Percentiles rank a stretch among this genome's conserved stretches.
phyloP scores from a whole-genome alignment of 768 basidiomycete species.

The Paxillus rubicundulus region DNA sequence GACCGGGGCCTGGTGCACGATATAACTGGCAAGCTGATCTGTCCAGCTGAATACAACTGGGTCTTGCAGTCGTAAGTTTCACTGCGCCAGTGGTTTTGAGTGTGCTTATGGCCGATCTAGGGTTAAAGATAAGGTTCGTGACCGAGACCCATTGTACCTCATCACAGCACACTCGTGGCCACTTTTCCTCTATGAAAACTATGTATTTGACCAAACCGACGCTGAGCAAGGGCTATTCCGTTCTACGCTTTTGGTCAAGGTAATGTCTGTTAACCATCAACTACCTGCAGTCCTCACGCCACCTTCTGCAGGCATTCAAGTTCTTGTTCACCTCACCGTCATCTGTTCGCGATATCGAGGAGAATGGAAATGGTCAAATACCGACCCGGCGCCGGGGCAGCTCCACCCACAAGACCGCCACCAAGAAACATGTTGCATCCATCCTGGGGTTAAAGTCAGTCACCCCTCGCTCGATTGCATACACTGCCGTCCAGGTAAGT shows the following conservation, averaged over 20 bases:
- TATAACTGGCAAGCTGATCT: slow-evolving; percentile 7
- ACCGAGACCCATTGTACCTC: not conserved
- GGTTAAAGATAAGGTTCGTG: not conserved
- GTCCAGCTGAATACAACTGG: slow-evolving; percentile 17
- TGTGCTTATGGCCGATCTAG: not conserved
- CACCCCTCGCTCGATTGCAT: slow-evolving; percentile 23
- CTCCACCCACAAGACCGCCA: not conserved
- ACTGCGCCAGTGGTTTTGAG: not conserved
- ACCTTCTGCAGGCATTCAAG: slow-evolving; percentile 15
- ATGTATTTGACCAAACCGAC: not conserved
- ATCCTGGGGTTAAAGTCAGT: slow-evolving; percentile 10
- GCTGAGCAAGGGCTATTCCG: slow-evolving; percentile 2
- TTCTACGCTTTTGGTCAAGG: not conserved
- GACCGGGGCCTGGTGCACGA: slow-evolving; percentile 8
- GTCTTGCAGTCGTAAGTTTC: not conserved
- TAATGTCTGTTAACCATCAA: not conserved
- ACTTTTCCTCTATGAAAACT: not conserved
- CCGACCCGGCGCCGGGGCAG: not conserved
- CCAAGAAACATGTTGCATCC: slow-evolving; percentile 5
- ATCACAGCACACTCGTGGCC: slow-evolving; percentile 10
- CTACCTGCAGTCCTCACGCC: too few species aligned
- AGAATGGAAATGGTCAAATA: accelerated
- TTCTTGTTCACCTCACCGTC: slow-evolving; percentile 20
- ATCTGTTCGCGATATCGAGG: slow-evolving; percentile 2
- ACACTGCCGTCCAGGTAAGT: slow-evolving; percentile 24